A percentile compares a stretch with the other conserved stretches of the same genome.
Conservation (phyloP, 176 grass and related monocot species). For the Oropetium thomaeum region DNA sequence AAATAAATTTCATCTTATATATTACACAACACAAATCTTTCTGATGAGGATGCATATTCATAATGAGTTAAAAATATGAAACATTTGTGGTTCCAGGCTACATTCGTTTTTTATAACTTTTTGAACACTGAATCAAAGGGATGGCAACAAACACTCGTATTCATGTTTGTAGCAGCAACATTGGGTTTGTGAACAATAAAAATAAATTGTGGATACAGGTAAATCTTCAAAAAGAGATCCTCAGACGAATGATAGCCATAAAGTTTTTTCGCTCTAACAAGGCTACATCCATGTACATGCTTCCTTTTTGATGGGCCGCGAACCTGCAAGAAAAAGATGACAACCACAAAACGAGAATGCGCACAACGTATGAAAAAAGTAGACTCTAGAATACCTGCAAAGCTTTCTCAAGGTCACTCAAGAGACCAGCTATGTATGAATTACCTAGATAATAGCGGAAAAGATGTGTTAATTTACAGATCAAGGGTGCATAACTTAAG, state of each 20-base stretch:
- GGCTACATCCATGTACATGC: conserved; percentile 84
- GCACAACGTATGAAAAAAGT: conserved; percentile 26
- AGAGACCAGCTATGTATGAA: conserved; percentile 59
- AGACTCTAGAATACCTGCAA: conserved; percentile 59
- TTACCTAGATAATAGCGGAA: conserved; percentile 59
- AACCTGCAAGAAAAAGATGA: conserved; percentile 45
- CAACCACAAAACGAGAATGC: conserved; percentile 18
- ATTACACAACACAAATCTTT: conserved; percentile 4
- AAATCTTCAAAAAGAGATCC: conserved; percentile 89
- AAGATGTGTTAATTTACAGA: conserved; percentile 25
- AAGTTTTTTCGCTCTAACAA: conserved; percentile 91
- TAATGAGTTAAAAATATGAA: not conserved
- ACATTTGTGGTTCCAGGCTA: not conserved
- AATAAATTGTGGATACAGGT: conserved; percentile 73
- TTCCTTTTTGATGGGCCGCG: conserved; percentile 59
- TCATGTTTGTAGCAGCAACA: conserved; percentile 18
- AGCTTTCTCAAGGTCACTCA: conserved; percentile 85
- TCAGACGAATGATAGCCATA: conserved; percentile 82
- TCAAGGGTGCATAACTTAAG: not conserved
- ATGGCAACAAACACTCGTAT: conserved; percentile 16
- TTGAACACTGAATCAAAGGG: not conserved
- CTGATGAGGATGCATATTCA: not conserved
- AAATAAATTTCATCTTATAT: not conserved
- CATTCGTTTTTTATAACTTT: not conserved
- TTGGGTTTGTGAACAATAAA: conserved; percentile 3